These are phyloP conservation scores for Lasiodiplodia hormozganensis DNA, from an alignment of 2,329 filamentous ascomycete species.

Conservation along the genomic window DNA sequence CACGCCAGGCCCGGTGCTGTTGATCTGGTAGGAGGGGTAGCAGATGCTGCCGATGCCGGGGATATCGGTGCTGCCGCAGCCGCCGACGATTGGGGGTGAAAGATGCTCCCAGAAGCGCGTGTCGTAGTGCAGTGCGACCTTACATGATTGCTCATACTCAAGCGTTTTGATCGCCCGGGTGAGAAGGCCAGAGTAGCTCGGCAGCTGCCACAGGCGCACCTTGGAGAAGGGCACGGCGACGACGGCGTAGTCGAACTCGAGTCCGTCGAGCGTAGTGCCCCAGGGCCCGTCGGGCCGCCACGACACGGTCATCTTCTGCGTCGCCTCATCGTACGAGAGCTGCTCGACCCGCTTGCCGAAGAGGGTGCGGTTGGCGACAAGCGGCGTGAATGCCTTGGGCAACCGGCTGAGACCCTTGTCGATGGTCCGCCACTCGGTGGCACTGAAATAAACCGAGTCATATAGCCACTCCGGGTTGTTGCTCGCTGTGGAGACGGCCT, in stretches of 20 bases:
- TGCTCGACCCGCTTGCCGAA: conserved; percentile 65
- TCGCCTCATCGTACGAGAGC: conserved; percentile 59
- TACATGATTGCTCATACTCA: conserved; percentile 60
- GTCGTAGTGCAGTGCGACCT: conserved; percentile 71
- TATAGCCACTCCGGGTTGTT: conserved; percentile 61
- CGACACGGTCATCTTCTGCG: conserved; percentile 63
- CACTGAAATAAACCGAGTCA: conserved; percentile 66
- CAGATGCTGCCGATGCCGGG: conserved; percentile 67
- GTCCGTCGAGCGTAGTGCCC: conserved; percentile 51
- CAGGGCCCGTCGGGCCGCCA: conserved; percentile 60
- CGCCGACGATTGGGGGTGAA: conserved; percentile 65
- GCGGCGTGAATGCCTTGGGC: conserved; percentile 67
- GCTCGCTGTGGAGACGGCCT: conserved; percentile 53
- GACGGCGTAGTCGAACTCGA: conserved; percentile 71
- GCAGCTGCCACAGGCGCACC: conserved; percentile 68
- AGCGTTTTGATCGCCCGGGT: conserved; percentile 56
- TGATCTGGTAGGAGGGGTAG: conserved; percentile 72
- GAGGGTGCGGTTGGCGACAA: conserved; percentile 63
- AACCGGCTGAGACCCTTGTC: conserved; percentile 67
- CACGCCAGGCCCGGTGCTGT: conserved; percentile 67
- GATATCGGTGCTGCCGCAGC: conserved; percentile 67
- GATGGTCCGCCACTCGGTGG: conserved; percentile 69
- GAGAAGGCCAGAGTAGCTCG: conserved; percentile 59
- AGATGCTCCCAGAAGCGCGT: conserved; percentile 68
- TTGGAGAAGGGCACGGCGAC: conserved; percentile 70